These are phyloP conservation scores for Suillus discolor DNA, from an alignment of 768 basidiomycete species.

Conservation along the genomic window DNA sequence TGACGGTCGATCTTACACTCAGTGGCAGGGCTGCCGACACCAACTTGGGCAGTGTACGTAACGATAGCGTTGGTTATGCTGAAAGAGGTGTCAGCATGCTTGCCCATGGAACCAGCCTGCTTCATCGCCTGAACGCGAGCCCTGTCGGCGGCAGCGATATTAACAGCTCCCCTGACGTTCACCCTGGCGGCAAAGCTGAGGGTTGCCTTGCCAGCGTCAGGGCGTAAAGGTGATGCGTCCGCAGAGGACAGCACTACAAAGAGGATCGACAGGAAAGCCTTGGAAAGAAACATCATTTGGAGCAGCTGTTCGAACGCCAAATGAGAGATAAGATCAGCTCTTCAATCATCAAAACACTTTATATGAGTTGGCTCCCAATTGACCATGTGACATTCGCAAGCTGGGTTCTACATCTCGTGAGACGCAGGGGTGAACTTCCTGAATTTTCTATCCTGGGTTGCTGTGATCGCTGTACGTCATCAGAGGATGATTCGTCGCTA, in stretches of 20 bases:
- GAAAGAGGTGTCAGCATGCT: conserved; percentile 13
- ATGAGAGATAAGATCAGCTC: conserved; percentile 5
- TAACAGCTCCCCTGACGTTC: conserved; percentile 14
- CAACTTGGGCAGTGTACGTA: conserved; percentile 31
- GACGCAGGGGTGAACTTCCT: background rate
- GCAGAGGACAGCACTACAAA: conserved; percentile 16
- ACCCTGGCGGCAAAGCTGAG: conserved; percentile 19
- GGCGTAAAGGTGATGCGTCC: conserved; percentile 17
- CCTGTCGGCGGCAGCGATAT: conserved; percentile 21
- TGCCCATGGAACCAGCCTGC: background rate
- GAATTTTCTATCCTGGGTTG: background rate
- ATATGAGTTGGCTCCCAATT: background rate
- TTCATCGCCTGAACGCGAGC: conserved; percentile 21
- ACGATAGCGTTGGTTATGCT: conserved; percentile 23
- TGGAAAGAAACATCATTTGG: conserved; percentile 23
- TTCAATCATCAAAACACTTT: background rate
- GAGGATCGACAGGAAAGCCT: conserved; percentile 14
- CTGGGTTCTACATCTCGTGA: background rate
- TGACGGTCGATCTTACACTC: conserved; percentile 22
- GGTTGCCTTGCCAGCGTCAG: conserved; percentile 11
- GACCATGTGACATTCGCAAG: background rate
- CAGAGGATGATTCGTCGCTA: background rate
- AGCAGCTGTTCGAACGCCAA: conserved; percentile 9
- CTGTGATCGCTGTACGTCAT: background rate
- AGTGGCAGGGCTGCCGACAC: conserved; percentile 28